Base-by-base conservation (phyloP, 345 rosid species). In the Hibiscus mutabilis region DNA sequence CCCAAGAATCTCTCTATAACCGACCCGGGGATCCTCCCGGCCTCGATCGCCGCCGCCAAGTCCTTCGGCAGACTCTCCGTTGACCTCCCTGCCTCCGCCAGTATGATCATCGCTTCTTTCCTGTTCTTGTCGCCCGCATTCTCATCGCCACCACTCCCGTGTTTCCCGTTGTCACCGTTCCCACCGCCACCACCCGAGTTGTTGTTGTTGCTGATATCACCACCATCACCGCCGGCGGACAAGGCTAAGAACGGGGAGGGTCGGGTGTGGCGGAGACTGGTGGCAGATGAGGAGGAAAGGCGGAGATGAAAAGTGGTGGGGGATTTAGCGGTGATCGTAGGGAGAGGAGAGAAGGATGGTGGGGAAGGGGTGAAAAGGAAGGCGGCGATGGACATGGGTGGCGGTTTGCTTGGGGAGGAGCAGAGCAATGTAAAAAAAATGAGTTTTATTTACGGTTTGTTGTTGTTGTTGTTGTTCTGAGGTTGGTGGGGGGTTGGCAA, bases 1-100 rank as follows among this genome's bases (percentile, higher is more conserved):
- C 85, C 89, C 55, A 94, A 78, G 60, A 82, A 92, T 81, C 87
- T 84, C 47, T 81, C 75, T n/a, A 92, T 64, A 60, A 94, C 99
- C 71, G 88, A 75, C 58, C 91, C 91, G 3, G 99, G 97, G 44
- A 94, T 94, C 83, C 81, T 84, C 73, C 99, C 97, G 0, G 81
- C 78, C 75, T 80, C 82, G 79, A 95, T 82, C 72, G 93, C 97
- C 49, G 92, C 88, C 24, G 85, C 96, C 77, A 95, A 79, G 77
- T 95, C 99, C 82, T 82, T 80, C 9, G 97, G 97, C 18, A 95
- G 75, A 73, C 80, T 86, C 74, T 85, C 97, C 79, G 86, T 25
- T 44, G 82, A 66, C 70, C 84, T 79, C 60, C 86, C 83, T 16
- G 90, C 87, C 79, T 85, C 88, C 13, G 79, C 84, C 87, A 92